Evolutionary conservation across 768 basidiomycete genomes (phyloP), one percentile per base, ranked within the genome.

Genomic region (Suillus tomentosus): DNA sequence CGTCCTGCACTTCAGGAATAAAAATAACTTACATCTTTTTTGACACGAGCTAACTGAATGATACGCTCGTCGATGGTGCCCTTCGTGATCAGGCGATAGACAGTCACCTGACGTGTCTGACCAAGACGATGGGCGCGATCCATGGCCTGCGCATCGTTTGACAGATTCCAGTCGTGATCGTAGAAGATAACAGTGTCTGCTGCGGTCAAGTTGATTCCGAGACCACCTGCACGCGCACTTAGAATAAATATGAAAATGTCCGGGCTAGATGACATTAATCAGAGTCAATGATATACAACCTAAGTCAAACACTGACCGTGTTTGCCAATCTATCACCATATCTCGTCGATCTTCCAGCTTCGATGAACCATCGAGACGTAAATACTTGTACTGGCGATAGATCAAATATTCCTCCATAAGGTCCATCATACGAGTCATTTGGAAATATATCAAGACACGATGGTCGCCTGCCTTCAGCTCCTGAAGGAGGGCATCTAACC

Each of bases 401-500:
- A 97, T 94, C 65, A 99, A 82, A 74, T 98, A 99, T 74, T 99
- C 97, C 76, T 99, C 97, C 87, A 99, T 96, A 58, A 99, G 81
- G 74, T 98, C 96, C 90, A 99, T 97, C 97, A 99, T 99, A 64
- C 91, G 87, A 14, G 96, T 99, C 97, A 99, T 99, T 77, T 99
- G 97, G 88, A 98, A 99, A 79, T 99, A 99, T 22, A 99, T 84
- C 70, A 99, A 78, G 15, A 96, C 94, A 54, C 95, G 89, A 77
- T 99, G 97, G 66, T 96, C 96, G 1, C 89, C 91, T 42, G 87
- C 83, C 78, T 97, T 99, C 63, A 99, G 87, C 71, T 96, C 93
- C 65, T 93, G 91, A 9, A 99, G 81, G n/a, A 99, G 80, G 24
- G 82, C 72, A 76, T 99, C 97, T 56, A 99, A 83, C 36, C 92